Percentiles rank a stretch among this genome's conserved stretches.
Evolutionary conservation across 148 eudicot genomes (phyloP).

Genomic region (Cornus florida): DNA sequence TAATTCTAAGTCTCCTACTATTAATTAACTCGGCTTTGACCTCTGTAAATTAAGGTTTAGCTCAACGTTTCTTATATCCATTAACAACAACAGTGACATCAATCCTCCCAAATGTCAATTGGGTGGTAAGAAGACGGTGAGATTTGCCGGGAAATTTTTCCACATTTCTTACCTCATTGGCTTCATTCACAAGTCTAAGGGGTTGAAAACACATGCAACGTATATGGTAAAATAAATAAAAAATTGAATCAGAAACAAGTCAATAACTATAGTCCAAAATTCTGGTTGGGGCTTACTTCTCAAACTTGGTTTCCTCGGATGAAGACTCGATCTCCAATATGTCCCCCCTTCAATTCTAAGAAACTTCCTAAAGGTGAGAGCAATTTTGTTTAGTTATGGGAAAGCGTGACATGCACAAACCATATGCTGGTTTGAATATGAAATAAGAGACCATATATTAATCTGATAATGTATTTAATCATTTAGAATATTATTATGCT

Average conservation of each 20-base stretch:
- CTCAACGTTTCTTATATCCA: slow-evolving; percentile 3
- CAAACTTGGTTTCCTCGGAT: slow-evolving; percentile 7
- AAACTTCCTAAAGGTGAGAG: no score
- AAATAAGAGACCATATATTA: not conserved
- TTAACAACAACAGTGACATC: not conserved
- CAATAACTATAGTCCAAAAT: not conserved
- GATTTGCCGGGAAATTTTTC: slow-evolving; percentile 7
- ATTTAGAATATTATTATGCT: no score
- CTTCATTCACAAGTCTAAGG: slow-evolving; percentile 2
- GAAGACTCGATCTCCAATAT: not conserved
- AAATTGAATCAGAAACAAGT: not conserved
- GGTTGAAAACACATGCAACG: not conserved
- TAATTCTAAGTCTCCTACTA: no score
- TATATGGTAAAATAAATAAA: not conserved
- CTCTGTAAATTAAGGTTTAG: not conserved
- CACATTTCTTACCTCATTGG: slow-evolving; percentile 7
- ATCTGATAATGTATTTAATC: no score
- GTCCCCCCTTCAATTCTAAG: not conserved
- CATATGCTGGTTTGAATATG: not conserved
- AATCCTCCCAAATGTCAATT: not conserved
- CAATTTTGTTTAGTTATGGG: no score
- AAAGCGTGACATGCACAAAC: no score
- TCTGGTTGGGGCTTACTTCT: not conserved
- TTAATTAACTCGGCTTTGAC: not conserved
- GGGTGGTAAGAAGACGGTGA: slow-evolving; percentile 10